These are phyloP conservation scores for Wickerhamiella allomyrinae DNA, from an alignment of 805 yeast species.

Conservation along the genomic window DNA sequence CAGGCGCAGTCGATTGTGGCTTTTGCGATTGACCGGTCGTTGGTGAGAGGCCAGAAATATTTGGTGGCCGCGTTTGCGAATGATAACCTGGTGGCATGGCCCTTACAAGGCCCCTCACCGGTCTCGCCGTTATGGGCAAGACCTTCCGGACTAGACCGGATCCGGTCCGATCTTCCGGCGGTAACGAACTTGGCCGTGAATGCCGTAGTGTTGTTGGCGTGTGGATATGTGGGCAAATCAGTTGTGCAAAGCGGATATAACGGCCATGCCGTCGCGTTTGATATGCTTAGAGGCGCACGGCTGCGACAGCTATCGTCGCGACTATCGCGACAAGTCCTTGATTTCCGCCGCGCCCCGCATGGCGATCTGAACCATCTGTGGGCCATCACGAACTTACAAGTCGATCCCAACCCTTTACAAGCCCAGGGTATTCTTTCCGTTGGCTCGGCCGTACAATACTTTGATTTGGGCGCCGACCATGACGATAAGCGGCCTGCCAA, in stretches of 20 bases:
- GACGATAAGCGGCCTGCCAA: slow-evolving; percentile 14
- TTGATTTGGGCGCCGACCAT: slow-evolving; percentile 20
- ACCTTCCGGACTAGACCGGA: not conserved
- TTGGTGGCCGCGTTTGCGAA: slow-evolving; percentile 7
- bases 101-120: slow-evolving; percentile 3
- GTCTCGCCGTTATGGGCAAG: not conserved
- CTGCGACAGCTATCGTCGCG: slow-evolving; percentile 20
- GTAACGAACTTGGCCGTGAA: slow-evolving; percentile 21
- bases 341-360: slow-evolving; percentile 11
- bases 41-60: slow-evolving; percentile 6
- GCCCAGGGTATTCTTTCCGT: slow-evolving; percentile 21
- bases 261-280: slow-evolving; percentile 19
- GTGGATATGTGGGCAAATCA: slow-evolving; percentile 14
- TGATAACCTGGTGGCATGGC: slow-evolving; percentile 8
- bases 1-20: slow-evolving; percentile 5
- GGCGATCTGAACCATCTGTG: slow-evolving; percentile 12
- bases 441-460: slow-evolving; percentile 19
- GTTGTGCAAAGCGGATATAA: slow-evolving; percentile 6
- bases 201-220: slow-evolving; percentile 19
- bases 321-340: slow-evolving; percentile 18
- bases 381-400: slow-evolving; percentile 19
- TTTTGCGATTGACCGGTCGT: slow-evolving; percentile 9
- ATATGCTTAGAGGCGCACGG: slow-evolving; percentile 18
- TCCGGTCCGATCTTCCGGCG: slow-evolving; percentile 5
- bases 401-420: slow-evolving; percentile 20